These are phyloP conservation scores for Blastomyces emzantsi DNA, from an alignment of 2,329 filamentous ascomycete species.

Conservation along the genomic window DNA sequence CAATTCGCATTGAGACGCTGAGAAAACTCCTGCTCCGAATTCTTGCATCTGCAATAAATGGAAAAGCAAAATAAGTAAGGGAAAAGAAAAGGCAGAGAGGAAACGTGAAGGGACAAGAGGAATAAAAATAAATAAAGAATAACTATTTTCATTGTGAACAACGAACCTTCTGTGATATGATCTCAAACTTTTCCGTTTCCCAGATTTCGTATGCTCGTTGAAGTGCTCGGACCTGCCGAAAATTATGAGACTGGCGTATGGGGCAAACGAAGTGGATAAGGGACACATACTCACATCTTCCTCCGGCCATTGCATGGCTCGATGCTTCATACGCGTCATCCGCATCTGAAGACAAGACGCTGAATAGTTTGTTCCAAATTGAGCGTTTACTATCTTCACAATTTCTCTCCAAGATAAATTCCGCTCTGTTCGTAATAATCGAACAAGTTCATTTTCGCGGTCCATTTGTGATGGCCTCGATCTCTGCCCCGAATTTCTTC, in stretches of 20 bases:
- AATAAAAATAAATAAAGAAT: conserved; percentile 2
- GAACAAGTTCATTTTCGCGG: conserved; percentile 20
- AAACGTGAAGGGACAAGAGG: not conserved
- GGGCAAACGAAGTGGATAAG: conserved; percentile 1
- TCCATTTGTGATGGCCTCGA: conserved; percentile 8
- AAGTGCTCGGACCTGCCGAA: conserved; percentile 29
- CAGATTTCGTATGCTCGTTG: conserved; percentile 30
- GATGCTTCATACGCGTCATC: conserved; percentile 26
- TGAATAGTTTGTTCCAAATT: conserved; percentile 31
- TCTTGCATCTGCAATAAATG: conserved; percentile 22
- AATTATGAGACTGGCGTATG: conserved; percentile 8
- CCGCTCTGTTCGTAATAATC: conserved; percentile 33
- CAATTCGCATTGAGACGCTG: conserved; percentile 29
- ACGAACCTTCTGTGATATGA: conserved; percentile 32
- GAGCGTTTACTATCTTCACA: conserved; percentile 28
- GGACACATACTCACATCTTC: conserved; percentile 38
- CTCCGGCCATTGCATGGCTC: conserved; percentile 34
- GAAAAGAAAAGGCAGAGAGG: conserved; percentile 18
- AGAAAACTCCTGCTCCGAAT: conserved; percentile 27
- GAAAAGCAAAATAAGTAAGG: conserved; percentile 5
- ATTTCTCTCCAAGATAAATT: conserved; percentile 34
- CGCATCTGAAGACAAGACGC: conserved; percentile 38
- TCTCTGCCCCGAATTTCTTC: conserved; percentile 26
- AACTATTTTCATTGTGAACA: not conserved
- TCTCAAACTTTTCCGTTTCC: conserved; percentile 32